Base-by-base conservation (phyloP, 2,329 filamentous ascomycete genomes). In the Rutstroemia sydowiana region DNA sequence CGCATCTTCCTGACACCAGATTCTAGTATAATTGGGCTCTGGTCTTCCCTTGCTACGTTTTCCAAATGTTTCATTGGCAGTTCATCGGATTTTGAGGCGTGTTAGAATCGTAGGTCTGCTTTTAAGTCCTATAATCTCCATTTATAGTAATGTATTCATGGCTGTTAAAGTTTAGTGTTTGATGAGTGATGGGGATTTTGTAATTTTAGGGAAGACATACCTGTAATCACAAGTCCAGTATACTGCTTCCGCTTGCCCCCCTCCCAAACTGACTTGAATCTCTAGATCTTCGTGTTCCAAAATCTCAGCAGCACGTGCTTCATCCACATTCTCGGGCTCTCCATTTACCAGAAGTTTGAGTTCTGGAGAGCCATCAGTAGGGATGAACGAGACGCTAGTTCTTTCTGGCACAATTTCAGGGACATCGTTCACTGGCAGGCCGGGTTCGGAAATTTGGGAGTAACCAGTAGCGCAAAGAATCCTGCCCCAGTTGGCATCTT, bases 401-500 rank as follows among this genome's bases (percentile, higher is more conserved):
- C 78, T 78, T 57, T 84, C 78, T 1, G 86, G 85, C 0, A 79
- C 71, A 48, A 93, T 79, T 42, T 81, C 79, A 1, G 75, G 73
- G 1, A 85, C 81, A 1, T 84, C 80, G 53, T 75, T 78, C 36
- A 73, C 67, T n/a, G 74, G 70, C 61, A 74, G 69, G 1, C 77
- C 79, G 0, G 78, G 80, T 59, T 80, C 78, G 2, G 76, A 78
- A 56, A 84, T 75, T 43, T 82, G 71, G 13, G 81, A 75, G 67
- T 97, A 97, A 3, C 93, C 93, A 4, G 91, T 90, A 1, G 93
- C 92, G 68, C 93, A 97, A 26, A 97, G 78, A 57, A 98, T 95
- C 50, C 93, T 89, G 31, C 93, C 93, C 93, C 93, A 98, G 75
- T 98, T 98, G 16, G 93, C 93, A 67, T 98, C 93, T 68, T 90